Conservation (phyloP, 257 asterid genomes). For the Ilex aquifolium region DNA sequence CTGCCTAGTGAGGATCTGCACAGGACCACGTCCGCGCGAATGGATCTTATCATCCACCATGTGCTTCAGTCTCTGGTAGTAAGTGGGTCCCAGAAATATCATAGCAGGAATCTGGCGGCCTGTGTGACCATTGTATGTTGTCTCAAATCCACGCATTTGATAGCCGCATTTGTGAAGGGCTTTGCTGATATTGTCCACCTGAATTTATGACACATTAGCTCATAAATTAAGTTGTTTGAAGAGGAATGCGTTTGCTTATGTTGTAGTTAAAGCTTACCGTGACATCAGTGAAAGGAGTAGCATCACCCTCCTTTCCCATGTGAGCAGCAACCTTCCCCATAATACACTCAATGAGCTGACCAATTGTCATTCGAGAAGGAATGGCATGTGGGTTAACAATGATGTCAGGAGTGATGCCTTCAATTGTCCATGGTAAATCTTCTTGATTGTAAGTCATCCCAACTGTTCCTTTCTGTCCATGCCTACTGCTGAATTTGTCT, state of each 20-base stretch:
- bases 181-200: conserved; percentile 22
- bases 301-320: conserved; percentile 30
- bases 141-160: conserved; percentile 23
- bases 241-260: conserved; percentile 1
- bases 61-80: conserved; percentile 27
- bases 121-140: conserved; percentile 18
- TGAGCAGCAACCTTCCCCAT: conserved; percentile 32
- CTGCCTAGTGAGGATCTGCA: conserved; percentile 28
- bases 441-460: conserved; percentile 27
- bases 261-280: conserved; percentile 10
- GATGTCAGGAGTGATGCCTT: conserved; percentile 26
- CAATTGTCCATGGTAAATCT: conserved; percentile 27
- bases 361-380: conserved; percentile 33
- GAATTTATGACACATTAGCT: conserved; percentile 4
- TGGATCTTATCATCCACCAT: conserved; percentile 35
- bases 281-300: conserved; percentile 28
- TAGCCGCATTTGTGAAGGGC: conserved; percentile 21
- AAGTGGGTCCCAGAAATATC: conserved; percentile 23
- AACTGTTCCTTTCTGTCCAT: conserved; percentile 27
- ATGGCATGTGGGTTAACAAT: conserved; percentile 30
- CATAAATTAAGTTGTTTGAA: not conserved
- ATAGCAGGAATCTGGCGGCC: conserved; percentile 5
- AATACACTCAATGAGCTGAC: conserved; percentile 25
- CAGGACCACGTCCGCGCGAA: conserved; percentile 28
- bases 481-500: conserved; percentile 28